Evolutionary conservation across 2,329 filamentous ascomycete species (phyloP).

Genomic region (Didymella pomorum): DNA sequence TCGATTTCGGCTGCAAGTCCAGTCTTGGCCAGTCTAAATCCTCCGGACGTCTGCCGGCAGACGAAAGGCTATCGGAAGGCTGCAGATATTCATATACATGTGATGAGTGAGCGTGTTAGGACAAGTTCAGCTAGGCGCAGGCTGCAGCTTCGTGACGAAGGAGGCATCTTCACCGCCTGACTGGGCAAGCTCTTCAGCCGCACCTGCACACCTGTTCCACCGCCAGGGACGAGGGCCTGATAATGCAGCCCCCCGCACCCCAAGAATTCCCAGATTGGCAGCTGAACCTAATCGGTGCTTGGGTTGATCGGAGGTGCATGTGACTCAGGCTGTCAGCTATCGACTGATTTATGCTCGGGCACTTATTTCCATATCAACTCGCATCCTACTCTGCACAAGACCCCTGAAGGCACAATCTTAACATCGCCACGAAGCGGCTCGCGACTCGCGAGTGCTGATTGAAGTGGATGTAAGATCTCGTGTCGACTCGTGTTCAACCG

Average conservation of each 20-base stretch:
- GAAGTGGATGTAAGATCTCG: slow-evolving; percentile 1
- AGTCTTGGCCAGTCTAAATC: slow-evolving; percentile 9
- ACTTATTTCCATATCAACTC: background rate
- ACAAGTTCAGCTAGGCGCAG: background rate
- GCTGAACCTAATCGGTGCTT: slow-evolving; percentile 7
- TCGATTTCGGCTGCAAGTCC: slow-evolving; percentile 17
- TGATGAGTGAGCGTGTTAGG: background rate
- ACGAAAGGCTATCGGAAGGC: background rate
- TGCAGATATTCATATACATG: slow-evolving; percentile 10
- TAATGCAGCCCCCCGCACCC: slow-evolving; percentile 8
- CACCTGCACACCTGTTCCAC: slow-evolving; percentile 11
- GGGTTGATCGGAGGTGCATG: slow-evolving; percentile 1
- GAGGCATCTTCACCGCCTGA: slow-evolving; percentile 1
- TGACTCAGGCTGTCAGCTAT: slow-evolving; percentile 1
- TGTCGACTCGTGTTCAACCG: slow-evolving; percentile 14
- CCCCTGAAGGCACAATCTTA: background rate
- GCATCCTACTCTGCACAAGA: background rate
- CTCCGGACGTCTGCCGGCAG: slow-evolving; percentile 14
- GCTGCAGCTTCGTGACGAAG: slow-evolving; percentile 3
- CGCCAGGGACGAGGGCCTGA: slow-evolving; percentile 1
- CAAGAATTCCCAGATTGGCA: slow-evolving; percentile 8
- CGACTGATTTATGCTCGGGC: background rate
- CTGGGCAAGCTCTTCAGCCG: slow-evolving; percentile 13
- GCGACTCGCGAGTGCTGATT: slow-evolving; percentile 1
- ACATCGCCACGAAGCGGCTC: background rate